Percentiles rank a stretch among this genome's conserved stretches.
Conservation (phyloP, 2,329 filamentous ascomycete genomes). For the Tolypocladium nubicola region DNA sequence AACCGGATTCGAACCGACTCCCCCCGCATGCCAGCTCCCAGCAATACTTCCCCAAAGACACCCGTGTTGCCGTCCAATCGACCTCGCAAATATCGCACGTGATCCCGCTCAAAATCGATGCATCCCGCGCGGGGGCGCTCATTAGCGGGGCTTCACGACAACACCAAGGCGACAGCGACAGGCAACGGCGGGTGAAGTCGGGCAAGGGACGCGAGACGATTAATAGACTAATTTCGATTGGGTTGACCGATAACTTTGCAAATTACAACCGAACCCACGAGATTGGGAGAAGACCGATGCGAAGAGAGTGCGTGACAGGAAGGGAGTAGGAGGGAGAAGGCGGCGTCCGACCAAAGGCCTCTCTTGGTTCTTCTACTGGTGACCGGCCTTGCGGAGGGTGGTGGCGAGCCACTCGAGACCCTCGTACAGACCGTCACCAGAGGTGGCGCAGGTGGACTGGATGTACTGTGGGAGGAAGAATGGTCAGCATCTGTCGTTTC, state of each 20-base stretch:
- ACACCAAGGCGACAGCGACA: constrained; percentile 8
- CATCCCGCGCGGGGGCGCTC: background rate
- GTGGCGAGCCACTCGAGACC: constrained; percentile 90
- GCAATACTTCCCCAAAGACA: background rate
- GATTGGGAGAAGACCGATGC: constrained; percentile 27
- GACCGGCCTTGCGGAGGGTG: constrained; percentile 67
- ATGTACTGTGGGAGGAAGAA: constrained; percentile 63
- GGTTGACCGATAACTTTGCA: constrained; percentile 42
- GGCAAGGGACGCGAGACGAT: constrained; percentile 20
- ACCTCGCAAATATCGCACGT: background rate
- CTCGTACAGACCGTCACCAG: constrained; percentile 98
- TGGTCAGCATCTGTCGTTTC: constrained; percentile 3
- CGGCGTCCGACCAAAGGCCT: constrained; percentile 20
- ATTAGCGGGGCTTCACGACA: constrained; percentile 15
- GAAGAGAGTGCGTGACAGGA: constrained; percentile 27
- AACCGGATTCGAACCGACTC: background rate
- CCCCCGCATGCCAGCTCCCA: background rate
- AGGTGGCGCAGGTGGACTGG: constrained; percentile 98
- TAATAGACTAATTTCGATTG: constrained; percentile 46
- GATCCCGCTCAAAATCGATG: background rate
- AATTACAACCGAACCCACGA: constrained; percentile 48
- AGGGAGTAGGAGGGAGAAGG: constrained; percentile 25
- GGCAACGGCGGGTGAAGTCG: constrained; percentile 10
- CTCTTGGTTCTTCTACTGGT: constrained; percentile 41
- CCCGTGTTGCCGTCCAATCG: background rate